Evolutionary conservation across 371 early-diverging fungal genomes (phyloP).

Genomic region (Rhizopus delemar): DNA sequence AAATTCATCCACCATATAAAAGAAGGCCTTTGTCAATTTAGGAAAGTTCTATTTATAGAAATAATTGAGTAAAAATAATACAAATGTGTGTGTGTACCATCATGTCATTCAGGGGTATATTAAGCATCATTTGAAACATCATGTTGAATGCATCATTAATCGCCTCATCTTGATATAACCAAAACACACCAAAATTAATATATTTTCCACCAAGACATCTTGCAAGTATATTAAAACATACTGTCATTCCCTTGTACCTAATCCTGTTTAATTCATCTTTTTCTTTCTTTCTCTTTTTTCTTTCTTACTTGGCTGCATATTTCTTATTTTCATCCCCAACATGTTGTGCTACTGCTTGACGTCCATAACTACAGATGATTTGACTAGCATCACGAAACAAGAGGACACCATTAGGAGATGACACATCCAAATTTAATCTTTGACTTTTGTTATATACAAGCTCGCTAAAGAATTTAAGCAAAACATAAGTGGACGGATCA

Average conservation of each 20-base stretch:
- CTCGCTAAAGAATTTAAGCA: slow-evolving; percentile 77
- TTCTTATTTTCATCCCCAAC: slow-evolving; percentile 25
- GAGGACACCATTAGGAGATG: slow-evolving; percentile 81
- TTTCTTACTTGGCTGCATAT: slow-evolving; percentile 19
- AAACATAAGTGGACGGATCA: slow-evolving; percentile 55
- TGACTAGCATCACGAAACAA: slow-evolving; percentile 81
- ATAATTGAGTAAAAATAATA: not conserved
- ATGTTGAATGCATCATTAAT: slow-evolving; percentile 65
- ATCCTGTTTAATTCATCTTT: not conserved
- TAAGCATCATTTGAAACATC: slow-evolving; percentile 68
- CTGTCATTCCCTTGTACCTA: slow-evolving; percentile 75
- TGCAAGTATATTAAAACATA: slow-evolving; percentile 71
- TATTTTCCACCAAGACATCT: slow-evolving; percentile 78
- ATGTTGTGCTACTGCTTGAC: slow-evolving; percentile 13
- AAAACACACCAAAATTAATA: slow-evolving; percentile 86
- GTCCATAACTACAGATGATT: slow-evolving; percentile 46
- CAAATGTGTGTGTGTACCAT: slow-evolving; percentile 41
- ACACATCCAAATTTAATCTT: slow-evolving; percentile 77
- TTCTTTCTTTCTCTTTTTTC: not conserved
- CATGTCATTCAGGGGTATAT: slow-evolving; percentile 70
- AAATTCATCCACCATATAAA: slow-evolving; percentile 61
- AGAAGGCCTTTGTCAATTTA: slow-evolving; percentile 60
- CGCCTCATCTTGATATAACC: slow-evolving; percentile 81
- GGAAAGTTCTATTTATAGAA: slow-evolving; percentile 56
- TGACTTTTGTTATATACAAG: slow-evolving; percentile 76